Conservation (phyloP, 2,329 filamentous ascomycete genomes). For the Leptographium wingfieldii region DNA sequence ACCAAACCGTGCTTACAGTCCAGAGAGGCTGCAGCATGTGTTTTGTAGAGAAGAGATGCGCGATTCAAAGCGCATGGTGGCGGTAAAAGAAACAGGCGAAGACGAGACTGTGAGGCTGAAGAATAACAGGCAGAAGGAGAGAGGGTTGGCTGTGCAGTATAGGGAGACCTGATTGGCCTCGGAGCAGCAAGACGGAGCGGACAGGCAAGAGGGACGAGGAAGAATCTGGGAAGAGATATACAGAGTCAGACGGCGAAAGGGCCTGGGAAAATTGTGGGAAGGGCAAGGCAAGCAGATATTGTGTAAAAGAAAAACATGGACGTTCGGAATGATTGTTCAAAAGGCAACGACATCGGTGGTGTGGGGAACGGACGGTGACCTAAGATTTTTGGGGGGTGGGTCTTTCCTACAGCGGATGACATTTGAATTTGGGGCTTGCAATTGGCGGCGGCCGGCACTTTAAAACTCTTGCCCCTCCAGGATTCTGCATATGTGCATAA, state of each 20-base stretch:
- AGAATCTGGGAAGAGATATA: neutral
- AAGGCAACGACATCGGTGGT: slow-evolving; percentile 1
- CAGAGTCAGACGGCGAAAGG: neutral
- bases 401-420: neutral
- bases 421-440: neutral
- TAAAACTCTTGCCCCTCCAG: neutral
- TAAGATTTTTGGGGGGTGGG: neutral
- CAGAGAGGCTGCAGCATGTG: neutral
- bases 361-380: slow-evolving; percentile 2
- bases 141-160: neutral
- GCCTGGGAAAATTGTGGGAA: neutral
- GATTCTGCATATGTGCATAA: neutral
- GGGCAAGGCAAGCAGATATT: neutral
- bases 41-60: neutral
- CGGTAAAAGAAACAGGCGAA: neutral
- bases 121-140: neutral
- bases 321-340: neutral
- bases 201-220: too few species aligned
- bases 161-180: neutral
- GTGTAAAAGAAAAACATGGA: neutral
- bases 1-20: neutral
- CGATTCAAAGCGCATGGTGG: neutral
- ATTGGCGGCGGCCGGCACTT: neutral
- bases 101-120: neutral
- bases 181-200: neutral